Conservation (phyloP, 768 basidiomycete species). For the Trametes elegans region DNA sequence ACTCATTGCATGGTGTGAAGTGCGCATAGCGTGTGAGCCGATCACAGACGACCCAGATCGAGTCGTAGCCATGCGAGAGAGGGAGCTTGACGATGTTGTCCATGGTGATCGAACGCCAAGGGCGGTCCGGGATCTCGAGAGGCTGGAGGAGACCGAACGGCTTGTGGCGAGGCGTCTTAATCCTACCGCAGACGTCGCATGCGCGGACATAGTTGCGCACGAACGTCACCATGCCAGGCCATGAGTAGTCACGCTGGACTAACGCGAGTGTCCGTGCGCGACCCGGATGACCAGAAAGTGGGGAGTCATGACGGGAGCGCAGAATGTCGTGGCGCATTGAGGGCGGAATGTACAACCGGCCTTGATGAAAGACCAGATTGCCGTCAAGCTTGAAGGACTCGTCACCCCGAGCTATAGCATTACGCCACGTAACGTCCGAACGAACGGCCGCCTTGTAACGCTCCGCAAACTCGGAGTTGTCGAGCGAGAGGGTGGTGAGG, state of each 20-base stretch:
- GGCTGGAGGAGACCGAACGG: background rate
- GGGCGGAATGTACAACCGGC: constrained; percentile 33
- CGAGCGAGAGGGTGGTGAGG: constrained; percentile 22
- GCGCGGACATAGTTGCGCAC: background rate
- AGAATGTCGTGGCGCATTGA: constrained; percentile 32
- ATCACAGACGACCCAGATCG: background rate
- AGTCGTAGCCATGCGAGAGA: background rate
- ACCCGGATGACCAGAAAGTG: constrained; percentile 42
- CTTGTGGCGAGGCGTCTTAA: background rate
- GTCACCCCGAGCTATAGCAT: constrained; percentile 17
- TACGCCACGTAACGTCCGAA: constrained; percentile 19
- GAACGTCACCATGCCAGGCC: constrained; percentile 32
- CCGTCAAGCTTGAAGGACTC: constrained; percentile 7
- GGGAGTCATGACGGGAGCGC: constrained; percentile 35
- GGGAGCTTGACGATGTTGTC: background rate
- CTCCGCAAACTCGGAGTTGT: constrained; percentile 22
- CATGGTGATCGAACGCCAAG: background rate
- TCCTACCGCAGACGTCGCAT: background rate
- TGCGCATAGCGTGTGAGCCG: background rate
- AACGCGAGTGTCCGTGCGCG: constrained; percentile 31
- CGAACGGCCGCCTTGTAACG: constrained; percentile 20
- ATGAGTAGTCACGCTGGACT: constrained; percentile 38
- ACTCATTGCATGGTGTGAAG: background rate
- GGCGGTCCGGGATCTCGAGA: background rate
- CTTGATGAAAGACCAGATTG: constrained; percentile 27